Percentiles rank a stretch among this genome's conserved stretches.
Conservation (phyloP, 2,329 filamentous ascomycete species). For the Aureobasidium sp. region DNA sequence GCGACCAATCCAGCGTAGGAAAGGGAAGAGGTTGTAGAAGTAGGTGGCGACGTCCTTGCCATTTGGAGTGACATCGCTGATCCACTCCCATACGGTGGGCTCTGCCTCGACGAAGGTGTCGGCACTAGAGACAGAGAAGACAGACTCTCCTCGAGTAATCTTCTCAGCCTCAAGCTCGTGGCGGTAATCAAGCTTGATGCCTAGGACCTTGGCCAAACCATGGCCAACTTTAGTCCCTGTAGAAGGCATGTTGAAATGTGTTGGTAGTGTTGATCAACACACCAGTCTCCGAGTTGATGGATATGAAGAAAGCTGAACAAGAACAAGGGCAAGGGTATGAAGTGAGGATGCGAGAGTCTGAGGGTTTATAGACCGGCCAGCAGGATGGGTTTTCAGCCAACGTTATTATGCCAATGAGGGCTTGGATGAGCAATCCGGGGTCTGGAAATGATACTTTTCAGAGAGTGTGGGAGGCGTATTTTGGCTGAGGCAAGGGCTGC, state of each 20-base stretch:
- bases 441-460: constrained; percentile 5
- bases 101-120: constrained; percentile 79
- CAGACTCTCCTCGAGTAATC: constrained; percentile 69
- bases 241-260: constrained; percentile 25
- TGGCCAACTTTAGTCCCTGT: constrained; percentile 57
- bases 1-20: constrained; percentile 75
- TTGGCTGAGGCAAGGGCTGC: constrained; percentile 9
- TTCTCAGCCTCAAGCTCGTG: constrained; percentile 55
- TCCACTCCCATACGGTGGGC: constrained; percentile 67
- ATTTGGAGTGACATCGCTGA: constrained; percentile 57
- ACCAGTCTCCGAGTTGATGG: not conserved
- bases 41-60: constrained; percentile 53
- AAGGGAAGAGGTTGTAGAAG: constrained; percentile 70
- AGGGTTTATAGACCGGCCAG: constrained; percentile 7
- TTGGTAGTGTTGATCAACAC: not conserved
- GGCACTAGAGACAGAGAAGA: constrained; percentile 64
- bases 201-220: constrained; percentile 67
- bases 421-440: constrained; percentile 12
- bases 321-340: not conserved
- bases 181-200: constrained; percentile 70
- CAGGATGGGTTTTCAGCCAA: not conserved
- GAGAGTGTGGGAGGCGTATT: constrained; percentile 2
- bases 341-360: constrained; percentile 4
- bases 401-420: constrained; percentile 9
- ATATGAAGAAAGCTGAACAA: not conserved